Percentiles rank a stretch among this genome's conserved stretches.
Evolutionary conservation across 2,329 filamentous ascomycete species (phyloP).

Genomic region (Penicillium brasilianum): DNA sequence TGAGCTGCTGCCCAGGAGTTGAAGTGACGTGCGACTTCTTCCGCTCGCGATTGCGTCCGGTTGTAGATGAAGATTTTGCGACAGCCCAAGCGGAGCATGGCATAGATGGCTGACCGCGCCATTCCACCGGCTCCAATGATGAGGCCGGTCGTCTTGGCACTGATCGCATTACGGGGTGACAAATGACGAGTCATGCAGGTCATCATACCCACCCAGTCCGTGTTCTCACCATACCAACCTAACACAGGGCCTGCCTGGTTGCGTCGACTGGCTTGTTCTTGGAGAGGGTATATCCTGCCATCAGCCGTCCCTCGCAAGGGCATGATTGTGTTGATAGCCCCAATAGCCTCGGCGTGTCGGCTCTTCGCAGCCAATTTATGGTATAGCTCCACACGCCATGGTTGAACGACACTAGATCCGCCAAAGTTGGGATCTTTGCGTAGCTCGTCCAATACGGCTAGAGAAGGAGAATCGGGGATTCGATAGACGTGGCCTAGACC

Average conservation of each 20-base stretch:
- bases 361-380: slow-evolving; percentile 47
- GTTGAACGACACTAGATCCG: slow-evolving; percentile 50
- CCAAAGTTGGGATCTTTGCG: slow-evolving; percentile 47
- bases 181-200: slow-evolving; percentile 49
- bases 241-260: slow-evolving; percentile 49
- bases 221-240: slow-evolving; percentile 53
- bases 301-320: slow-evolving; percentile 46
- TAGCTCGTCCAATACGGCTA: slow-evolving; percentile 45
- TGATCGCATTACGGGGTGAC: slow-evolving; percentile 58
- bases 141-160: slow-evolving; percentile 57
- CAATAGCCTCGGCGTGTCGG: slow-evolving; percentile 51
- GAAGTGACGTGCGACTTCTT: slow-evolving; percentile 72
- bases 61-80: slow-evolving; percentile 78
- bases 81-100: slow-evolving; percentile 77
- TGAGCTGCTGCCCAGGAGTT: slow-evolving; percentile 55
- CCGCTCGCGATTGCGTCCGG: slow-evolving; percentile 69
- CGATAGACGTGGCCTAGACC: slow-evolving; percentile 48
- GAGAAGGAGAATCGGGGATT: slow-evolving; percentile 43
- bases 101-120: slow-evolving; percentile 77
- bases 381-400: slow-evolving; percentile 49
- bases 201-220: slow-evolving; percentile 52
- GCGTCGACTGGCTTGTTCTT: slow-evolving; percentile 48
- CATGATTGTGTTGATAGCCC: slow-evolving; percentile 52
- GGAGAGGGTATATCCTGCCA: slow-evolving; percentile 43
- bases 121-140: slow-evolving; percentile 71